A percentile compares a stretch with the other conserved stretches of the same genome.
These are phyloP conservation scores for Pseudozyma thailandica DNA, from an alignment of 1,284 basidiomycete genomes.

Conservation along the genomic window DNA sequence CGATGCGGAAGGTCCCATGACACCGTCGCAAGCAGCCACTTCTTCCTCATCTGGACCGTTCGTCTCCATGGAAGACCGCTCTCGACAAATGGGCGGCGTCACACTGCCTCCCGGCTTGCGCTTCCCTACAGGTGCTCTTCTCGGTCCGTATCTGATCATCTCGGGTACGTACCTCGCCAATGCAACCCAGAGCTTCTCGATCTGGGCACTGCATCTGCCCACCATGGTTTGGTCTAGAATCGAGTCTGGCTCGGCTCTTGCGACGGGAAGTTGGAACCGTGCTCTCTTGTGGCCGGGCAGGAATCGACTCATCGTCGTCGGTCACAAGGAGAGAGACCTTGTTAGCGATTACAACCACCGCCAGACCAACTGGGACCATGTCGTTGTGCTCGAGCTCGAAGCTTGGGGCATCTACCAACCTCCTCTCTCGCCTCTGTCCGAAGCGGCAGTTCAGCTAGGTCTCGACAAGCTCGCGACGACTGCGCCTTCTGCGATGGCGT, in stretches of 20 bases:
- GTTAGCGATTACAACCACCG: slow-evolving; percentile 66
- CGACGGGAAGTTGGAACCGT: slow-evolving; percentile 60
- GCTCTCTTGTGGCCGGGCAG: slow-evolving; percentile 55
- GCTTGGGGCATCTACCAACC: slow-evolving; percentile 63
- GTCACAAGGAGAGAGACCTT: slow-evolving; percentile 60
- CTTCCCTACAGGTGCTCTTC: slow-evolving; percentile 59
- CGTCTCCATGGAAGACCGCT: slow-evolving; percentile 49
- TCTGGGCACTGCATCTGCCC: slow-evolving; percentile 62
- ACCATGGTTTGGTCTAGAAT: slow-evolving; percentile 61
- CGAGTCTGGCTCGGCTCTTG: slow-evolving; percentile 55
- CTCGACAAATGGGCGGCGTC: slow-evolving; percentile 53
- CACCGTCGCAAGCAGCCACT: slow-evolving; percentile 21
- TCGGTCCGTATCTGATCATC: slow-evolving; percentile 58
- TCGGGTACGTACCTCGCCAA: slow-evolving; percentile 65
- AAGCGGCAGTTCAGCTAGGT: slow-evolving; percentile 50
- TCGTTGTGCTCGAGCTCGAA: slow-evolving; percentile 61
- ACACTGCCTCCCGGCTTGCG: slow-evolving; percentile 62
- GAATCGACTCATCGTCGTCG: slow-evolving; percentile 59
- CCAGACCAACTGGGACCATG: slow-evolving; percentile 64
- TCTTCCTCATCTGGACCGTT: slow-evolving; percentile 15
- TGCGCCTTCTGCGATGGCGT: slow-evolving; percentile 37
- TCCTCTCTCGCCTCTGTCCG: slow-evolving; percentile 40
- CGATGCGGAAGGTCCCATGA: slow-evolving; percentile 35
- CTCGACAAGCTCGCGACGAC: slow-evolving; percentile 54
- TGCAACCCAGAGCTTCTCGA: slow-evolving; percentile 62